These are phyloP conservation scores for Fusarium sp. DNA, from an alignment of 2,329 filamentous ascomycete genomes.

Conservation along the genomic window DNA sequence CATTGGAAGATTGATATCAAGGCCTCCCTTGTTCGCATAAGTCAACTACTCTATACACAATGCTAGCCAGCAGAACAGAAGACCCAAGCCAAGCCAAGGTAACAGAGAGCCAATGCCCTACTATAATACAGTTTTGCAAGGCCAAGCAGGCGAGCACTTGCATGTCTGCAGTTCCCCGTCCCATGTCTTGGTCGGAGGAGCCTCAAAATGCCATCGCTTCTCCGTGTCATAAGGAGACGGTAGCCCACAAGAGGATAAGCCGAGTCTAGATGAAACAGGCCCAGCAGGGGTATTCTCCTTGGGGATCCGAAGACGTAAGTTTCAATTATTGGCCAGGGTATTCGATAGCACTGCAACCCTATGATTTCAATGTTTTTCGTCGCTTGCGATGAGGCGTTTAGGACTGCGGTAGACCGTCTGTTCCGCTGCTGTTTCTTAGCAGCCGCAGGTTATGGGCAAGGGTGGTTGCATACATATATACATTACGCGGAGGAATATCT, in stretches of 20 bases:
- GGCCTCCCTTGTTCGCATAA: conserved; percentile 32
- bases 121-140: neutral
- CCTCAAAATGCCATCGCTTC: conserved; percentile 27
- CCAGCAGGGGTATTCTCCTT: conserved; percentile 14
- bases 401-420: neutral
- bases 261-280: conserved; percentile 30
- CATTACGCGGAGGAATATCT: conserved; percentile 8
- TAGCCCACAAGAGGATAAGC: conserved; percentile 23
- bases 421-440: neutral
- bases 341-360: conserved; percentile 27
- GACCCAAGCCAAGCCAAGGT: neutral
- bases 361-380: conserved; percentile 16
- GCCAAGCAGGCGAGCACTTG: neutral
- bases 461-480: neutral
- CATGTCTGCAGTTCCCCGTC: conserved; percentile 22
- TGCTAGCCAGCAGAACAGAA: neutral
- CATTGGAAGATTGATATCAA: conserved; percentile 22
- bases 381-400: neutral
- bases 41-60: neutral
- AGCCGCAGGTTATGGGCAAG: conserved; percentile 1
- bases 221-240: conserved; percentile 8
- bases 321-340: conserved; percentile 20
- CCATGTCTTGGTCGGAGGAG: conserved; percentile 32
- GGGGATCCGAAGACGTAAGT: conserved; percentile 2
- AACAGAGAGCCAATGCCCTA: conserved; percentile 11